These are phyloP conservation scores for Asterochloris erici DNA, from an alignment of 139 green algal species.

Conservation along the genomic window DNA sequence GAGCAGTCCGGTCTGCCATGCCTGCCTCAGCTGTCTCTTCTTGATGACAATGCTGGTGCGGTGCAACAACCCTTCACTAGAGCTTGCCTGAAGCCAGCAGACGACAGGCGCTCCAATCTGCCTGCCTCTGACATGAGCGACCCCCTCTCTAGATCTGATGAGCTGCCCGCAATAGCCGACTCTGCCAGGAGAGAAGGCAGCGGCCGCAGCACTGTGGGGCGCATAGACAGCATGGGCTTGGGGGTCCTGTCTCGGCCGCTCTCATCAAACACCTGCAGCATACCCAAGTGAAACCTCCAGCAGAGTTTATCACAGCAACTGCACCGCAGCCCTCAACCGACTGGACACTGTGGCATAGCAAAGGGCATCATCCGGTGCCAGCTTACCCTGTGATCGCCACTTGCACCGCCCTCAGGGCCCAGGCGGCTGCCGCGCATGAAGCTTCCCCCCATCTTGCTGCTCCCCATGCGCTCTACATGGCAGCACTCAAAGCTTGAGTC, in stretches of 20 bases:
- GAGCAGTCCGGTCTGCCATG: no score
- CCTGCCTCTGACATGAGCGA: conserved; percentile 10
- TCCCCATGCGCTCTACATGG: not conserved
- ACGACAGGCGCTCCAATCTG: conserved; percentile 45
- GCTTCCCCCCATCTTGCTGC: conserved; percentile 16
- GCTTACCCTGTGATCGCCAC: conserved; percentile 1
- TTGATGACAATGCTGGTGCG: not conserved
- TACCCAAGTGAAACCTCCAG: not conserved
- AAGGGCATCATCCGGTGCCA: not conserved
- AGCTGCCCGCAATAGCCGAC: not conserved
- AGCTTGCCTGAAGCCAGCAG: conserved; percentile 25
- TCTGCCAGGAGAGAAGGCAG: conserved; percentile 11
- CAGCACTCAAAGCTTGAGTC: no score
- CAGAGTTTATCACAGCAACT: not conserved
- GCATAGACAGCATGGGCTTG: conserved; percentile 50
- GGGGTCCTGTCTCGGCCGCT: conserved; percentile 59
- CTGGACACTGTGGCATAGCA: not conserved
- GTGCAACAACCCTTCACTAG: no score
- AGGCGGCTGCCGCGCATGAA: conserved; percentile 3
- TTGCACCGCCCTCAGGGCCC: not conserved
- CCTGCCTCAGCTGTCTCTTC: not conserved
- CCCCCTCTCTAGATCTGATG: not conserved
- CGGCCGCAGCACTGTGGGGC: conserved; percentile 3
- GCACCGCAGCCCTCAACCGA: not conserved
- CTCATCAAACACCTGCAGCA: conserved; percentile 41